These are phyloP conservation scores for Yamadazyma friedrichii DNA, from an alignment of 1,139 yeast genomes.

Conservation along the genomic window DNA sequence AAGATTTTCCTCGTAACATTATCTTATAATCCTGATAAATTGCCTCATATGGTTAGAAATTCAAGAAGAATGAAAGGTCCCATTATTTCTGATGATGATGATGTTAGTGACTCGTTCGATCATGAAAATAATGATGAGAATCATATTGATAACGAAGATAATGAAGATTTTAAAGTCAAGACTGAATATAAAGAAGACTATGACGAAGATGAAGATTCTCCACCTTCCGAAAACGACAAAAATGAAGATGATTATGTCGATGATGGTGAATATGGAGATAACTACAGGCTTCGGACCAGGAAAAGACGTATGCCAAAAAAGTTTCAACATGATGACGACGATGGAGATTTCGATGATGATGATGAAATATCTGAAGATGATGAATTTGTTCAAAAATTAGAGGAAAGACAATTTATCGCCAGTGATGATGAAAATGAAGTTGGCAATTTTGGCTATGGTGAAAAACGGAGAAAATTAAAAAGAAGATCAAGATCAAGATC, in stretches of 20 bases:
- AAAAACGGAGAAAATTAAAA: slow-evolving; percentile 18
- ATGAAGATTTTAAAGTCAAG: not conserved
- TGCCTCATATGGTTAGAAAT: slow-evolving; percentile 10
- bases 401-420: slow-evolving; percentile 37
- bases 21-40: slow-evolving; percentile 11
- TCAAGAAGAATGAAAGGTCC: slow-evolving; percentile 10
- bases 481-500: slow-evolving; percentile 27
- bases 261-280: slow-evolving; percentile 36
- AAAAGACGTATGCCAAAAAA: slow-evolving; percentile 15
- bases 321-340: slow-evolving; percentile 11
- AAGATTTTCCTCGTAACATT: slow-evolving; percentile 17
- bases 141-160: not conserved
- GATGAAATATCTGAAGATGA: slow-evolving; percentile 32
- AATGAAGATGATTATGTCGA: slow-evolving; percentile 19
- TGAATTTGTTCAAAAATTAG: slow-evolving; percentile 29
- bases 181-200: slow-evolving; percentile 10
- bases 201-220: slow-evolving; percentile 10
- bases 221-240: slow-evolving; percentile 16
- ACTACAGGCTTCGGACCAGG: slow-evolving; percentile 12
- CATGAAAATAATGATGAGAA: slow-evolving; percentile 10
- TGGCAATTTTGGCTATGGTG: slow-evolving; percentile 29
- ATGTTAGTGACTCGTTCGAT: slow-evolving; percentile 3
- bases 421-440: slow-evolving; percentile 35
- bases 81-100: slow-evolving; percentile 11
- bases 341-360: slow-evolving; percentile 19